These are phyloP conservation scores for Escallonia herrerae DNA, from an alignment of 129 eudicot species.

Conservation along the genomic window DNA sequence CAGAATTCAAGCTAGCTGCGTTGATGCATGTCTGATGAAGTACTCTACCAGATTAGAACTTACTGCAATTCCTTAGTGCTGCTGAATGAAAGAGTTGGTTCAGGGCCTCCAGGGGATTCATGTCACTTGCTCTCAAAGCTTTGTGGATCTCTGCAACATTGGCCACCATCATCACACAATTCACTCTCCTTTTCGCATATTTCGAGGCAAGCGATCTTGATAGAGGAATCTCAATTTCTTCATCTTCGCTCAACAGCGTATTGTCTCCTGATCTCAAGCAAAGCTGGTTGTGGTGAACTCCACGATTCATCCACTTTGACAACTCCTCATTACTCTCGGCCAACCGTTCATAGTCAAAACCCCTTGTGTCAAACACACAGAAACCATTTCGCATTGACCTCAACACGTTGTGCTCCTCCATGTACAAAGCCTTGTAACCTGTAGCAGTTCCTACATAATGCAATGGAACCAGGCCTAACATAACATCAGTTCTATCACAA, in stretches of 20 bases:
- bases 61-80: slow-evolving; percentile 20
- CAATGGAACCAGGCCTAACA: not conserved
- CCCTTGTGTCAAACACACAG: slow-evolving; percentile 27
- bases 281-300: slow-evolving; percentile 13
- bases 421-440: slow-evolving; percentile 4
- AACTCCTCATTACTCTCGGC: slow-evolving; percentile 11
- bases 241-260: not conserved
- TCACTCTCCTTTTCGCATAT: slow-evolving; percentile 21
- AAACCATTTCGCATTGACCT: slow-evolving; percentile 19
- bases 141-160: slow-evolving; percentile 18
- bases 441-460: slow-evolving; percentile 5
- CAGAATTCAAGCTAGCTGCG: no score
- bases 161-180: slow-evolving; percentile 27
- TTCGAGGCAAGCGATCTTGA: not conserved
- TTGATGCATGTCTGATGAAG: not conserved
- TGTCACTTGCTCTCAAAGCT: slow-evolving; percentile 10
- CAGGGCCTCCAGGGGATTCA: slow-evolving; percentile 17
- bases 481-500: not conserved
- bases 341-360: slow-evolving; percentile 13
- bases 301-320: slow-evolving; percentile 14
- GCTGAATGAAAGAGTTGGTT: slow-evolving; percentile 10
- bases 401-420: slow-evolving; percentile 29
- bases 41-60: slow-evolving; percentile 2
- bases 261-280: slow-evolving; percentile 12
- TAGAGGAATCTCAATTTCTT: not conserved